A percentile compares a stretch with the other conserved stretches of the same genome.
Evolutionary conservation across 495 filamentous ascomycete species (phyloP).

Genomic region (Aspergillus olivimuriae): DNA sequence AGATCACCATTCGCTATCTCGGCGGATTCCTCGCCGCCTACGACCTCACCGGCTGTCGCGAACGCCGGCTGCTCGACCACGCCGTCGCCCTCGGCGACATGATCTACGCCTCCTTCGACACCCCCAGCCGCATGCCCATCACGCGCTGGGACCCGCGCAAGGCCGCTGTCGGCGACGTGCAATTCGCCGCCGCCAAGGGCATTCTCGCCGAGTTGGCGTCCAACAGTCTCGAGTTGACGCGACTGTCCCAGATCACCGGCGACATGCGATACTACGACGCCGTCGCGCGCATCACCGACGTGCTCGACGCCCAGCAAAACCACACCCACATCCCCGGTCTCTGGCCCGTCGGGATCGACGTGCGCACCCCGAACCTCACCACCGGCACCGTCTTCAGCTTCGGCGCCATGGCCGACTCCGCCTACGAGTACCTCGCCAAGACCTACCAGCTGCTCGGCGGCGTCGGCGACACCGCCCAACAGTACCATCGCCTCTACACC

Average conservation of each 20-base stretch:
- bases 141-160: slow-evolving; percentile 23
- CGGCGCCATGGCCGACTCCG: slow-evolving; percentile 25
- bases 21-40: slow-evolving; percentile 46
- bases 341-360: slow-evolving; percentile 27
- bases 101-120: slow-evolving; percentile 35
- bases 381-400: slow-evolving; percentile 17
- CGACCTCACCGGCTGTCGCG: slow-evolving; percentile 36
- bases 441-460: slow-evolving; percentile 32
- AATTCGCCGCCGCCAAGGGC: slow-evolving; percentile 15
- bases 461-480: slow-evolving; percentile 14
- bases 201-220: slow-evolving; percentile 74
- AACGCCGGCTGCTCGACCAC: slow-evolving; percentile 26
- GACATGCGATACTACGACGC: slow-evolving; percentile 84
- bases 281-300: slow-evolving; percentile 71
- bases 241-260: slow-evolving; percentile 78
- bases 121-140: slow-evolving; percentile 33
- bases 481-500: slow-evolving; percentile 40
- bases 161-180: slow-evolving; percentile 17
- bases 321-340: slow-evolving; percentile 43
- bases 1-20: slow-evolving; percentile 44
- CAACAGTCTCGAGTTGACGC: slow-evolving; percentile 78
- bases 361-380: slow-evolving; percentile 9
- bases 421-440: slow-evolving; percentile 29
- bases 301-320: slow-evolving; percentile 61
- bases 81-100: slow-evolving; percentile 31